Base-by-base conservation (phyloP, 352 stramenopile species). In the Paralagenidium karlingii region DNA sequence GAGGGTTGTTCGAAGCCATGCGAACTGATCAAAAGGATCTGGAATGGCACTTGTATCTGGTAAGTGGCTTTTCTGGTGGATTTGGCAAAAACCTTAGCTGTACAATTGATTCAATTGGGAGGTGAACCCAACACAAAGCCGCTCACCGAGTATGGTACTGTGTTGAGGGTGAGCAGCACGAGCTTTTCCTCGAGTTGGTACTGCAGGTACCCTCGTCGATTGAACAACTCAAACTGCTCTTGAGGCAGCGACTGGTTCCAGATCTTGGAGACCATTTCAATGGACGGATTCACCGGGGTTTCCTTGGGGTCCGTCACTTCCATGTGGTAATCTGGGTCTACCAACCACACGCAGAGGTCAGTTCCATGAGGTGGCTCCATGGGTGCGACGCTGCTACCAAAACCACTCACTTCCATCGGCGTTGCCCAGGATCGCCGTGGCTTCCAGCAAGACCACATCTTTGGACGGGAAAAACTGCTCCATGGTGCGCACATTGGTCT, bases 21-120 rank as follows among this genome's bases (percentile, higher is more conserved):
- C 44, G 39, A 97, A 95, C 50, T 97, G 88, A 5, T 51, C 59
- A 15, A 95, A 93, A 3, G 86, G 88, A 50, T 97, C 88, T 16
- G 70, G n/a, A n/a, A 50, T 36, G 5, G 61, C 36, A 3, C 56
- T 73, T 16, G 81, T 84, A 7, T 69, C 24, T 56, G 94, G 78
- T n/a, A n/a, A n/a, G n/a, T n/a, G n/a, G n/a, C n/a, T n/a, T n/a
- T n/a, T n/a, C n/a, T n/a, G n/a, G n/a, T n/a, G n/a, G n/a, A n/a
- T n/a, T n/a, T n/a, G n/a, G n/a, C n/a, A n/a, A n/a, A n/a, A n/a
- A n/a, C n/a, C n/a, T n/a, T n/a, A n/a, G n/a, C n/a, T n/a, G n/a
- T n/a, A n/a, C n/a, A n/a, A n/a, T n/a, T n/a, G n/a, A n/a, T n/a
- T n/a, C n/a, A n/a, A n/a, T n/a, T n/a, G n/a, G n/a, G n/a, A n/a